Base-by-base conservation (phyloP, 1,284 basidiomycete genomes). In the Vanrija humicola region DNA sequence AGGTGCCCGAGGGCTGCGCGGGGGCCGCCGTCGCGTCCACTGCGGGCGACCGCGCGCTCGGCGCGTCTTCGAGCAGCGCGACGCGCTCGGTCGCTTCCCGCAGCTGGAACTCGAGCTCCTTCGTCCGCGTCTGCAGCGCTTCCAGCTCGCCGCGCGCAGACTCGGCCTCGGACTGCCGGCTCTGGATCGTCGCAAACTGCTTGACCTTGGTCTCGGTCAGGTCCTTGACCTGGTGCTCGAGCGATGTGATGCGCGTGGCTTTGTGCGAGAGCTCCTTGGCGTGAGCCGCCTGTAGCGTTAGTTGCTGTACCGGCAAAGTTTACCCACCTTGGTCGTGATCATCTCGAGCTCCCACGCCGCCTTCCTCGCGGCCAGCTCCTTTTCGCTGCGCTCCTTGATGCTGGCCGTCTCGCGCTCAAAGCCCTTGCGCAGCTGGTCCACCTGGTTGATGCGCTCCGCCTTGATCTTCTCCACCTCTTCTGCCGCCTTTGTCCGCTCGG, bases 81-180 rank as follows among this genome's bases (percentile, higher is more conserved):
- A 85, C 75, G 14, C 86, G 85, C 48, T 92, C 90, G 38, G 82
- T 81, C 5, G 84, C 76, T 70, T 95, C 91, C 26, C 86, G 84
- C 2, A 94, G 77, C 68, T 93, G 90, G 69, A 88, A 93, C 64
- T 90, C 84, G 38, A 90, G 79, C 69, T 97, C 93, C 9, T 85
- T 85, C 43, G 85, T 86, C 65, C 88, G 86, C 48, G 85, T 84
- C 63, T 88, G 84, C 29, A 91, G 75, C 0, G 81, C 82, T 64
- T 90, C 89, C 1, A 86, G 79, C 57, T 87, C 84, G 3, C 82
- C 83, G 57, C 87, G 84, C 1, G 86, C 84, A 0, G 87, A 86
- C 75, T 97, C 93, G 15, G 88, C 74, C 67, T 96, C 91, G 14
- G 88, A 90, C 70, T 94, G 89, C 25, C 88, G 86, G 43, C 87